phyloP scores from a whole-genome alignment of 2,329 filamentous ascomycete genomes.

The Alternaria triticina region DNA sequence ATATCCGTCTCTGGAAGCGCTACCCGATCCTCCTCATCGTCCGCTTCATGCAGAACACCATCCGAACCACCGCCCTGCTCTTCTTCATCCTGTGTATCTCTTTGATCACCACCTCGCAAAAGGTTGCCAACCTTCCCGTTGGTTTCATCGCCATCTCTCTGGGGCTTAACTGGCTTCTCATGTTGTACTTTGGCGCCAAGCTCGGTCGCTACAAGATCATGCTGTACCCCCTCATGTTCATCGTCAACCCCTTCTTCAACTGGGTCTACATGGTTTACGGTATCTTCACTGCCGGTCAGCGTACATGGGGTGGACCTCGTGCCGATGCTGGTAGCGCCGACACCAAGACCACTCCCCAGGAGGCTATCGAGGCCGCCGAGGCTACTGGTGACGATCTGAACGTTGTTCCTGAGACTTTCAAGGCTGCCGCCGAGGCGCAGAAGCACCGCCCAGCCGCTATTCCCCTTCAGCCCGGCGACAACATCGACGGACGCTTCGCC shows the following conservation, averaged over 20 bases:
- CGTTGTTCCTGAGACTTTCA: constrained; percentile 85
- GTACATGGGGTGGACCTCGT: constrained; percentile 93
- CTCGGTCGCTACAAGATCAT: constrained; percentile 90
- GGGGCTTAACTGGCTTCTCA: constrained; percentile 91
- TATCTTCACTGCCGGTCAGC: constrained; percentile 90
- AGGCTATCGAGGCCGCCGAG: constrained; percentile 84
- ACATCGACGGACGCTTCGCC: constrained; percentile 79
- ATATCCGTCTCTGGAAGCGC: constrained; percentile 86
- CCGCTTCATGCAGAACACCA: constrained; percentile 94
- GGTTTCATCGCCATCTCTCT: constrained; percentile 93
- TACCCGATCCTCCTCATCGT: constrained; percentile 88
- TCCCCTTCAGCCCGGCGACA: constrained; percentile 74
- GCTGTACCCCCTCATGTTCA: constrained; percentile 94
- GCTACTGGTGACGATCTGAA: constrained; percentile 86
- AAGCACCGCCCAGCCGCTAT: constrained; percentile 58
- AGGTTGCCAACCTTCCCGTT: constrained; percentile 78
- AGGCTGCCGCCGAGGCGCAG: constrained; percentile 60
- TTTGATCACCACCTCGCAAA: constrained; percentile 82
- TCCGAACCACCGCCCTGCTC: constrained; percentile 88
- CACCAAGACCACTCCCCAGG: constrained; percentile 73
- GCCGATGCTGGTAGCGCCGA: constrained; percentile 87
- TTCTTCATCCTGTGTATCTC: constrained; percentile 95
- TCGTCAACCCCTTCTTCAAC: constrained; percentile 95
- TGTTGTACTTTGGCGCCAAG: constrained; percentile 93
- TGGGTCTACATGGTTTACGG: constrained; percentile 99